phyloP scores from a whole-genome alignment of 176 grass and related monocot species.

The Saccharum officinarum region DNA sequence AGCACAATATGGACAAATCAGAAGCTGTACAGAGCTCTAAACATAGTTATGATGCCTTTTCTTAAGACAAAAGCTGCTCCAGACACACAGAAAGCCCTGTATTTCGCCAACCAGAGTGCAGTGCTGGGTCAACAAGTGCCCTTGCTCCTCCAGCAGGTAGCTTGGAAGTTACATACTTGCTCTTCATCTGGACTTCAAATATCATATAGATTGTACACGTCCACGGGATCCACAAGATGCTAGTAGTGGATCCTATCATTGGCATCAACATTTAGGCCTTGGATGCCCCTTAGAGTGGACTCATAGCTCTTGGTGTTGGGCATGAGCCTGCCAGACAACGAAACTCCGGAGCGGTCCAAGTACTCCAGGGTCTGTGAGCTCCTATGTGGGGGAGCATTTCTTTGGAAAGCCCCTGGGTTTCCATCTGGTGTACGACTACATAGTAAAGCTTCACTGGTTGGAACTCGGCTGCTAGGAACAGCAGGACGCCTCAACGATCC shows the following conservation, averaged over 20 bases:
- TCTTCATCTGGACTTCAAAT: constrained; percentile 4
- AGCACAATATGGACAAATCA: constrained; percentile 24
- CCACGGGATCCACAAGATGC: neutral
- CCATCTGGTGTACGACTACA: constrained; percentile 43
- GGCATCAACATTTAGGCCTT: constrained; percentile 64
- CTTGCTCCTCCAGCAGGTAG: neutral
- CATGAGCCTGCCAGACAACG: constrained; percentile 52
- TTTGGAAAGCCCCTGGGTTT: constrained; percentile 54
- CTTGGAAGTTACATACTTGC: neutral
- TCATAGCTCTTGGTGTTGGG: constrained; percentile 70
- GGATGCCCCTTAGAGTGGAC: constrained; percentile 68
- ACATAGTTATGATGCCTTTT: neutral
- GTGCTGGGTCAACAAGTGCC: neutral
- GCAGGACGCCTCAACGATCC: constrained; percentile 77
- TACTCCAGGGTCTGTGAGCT: constrained; percentile 40
- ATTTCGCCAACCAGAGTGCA: constrained; percentile 13
- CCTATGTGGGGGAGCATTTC: constrained; percentile 39
- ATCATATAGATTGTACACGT: constrained; percentile 16
- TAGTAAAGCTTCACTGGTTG: constrained; percentile 28
- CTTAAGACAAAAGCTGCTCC: neutral
- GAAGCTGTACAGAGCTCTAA: constrained; percentile 39
- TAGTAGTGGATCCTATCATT: constrained; percentile 53
- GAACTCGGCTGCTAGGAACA: constrained; percentile 59
- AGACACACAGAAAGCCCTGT: neutral
- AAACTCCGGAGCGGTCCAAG: constrained; percentile 39